Evolutionary conservation across 2,329 filamentous ascomycete genomes (phyloP), one percentile per base, ranked within the genome.

Genomic region (Sporothrix protearum): DNA sequence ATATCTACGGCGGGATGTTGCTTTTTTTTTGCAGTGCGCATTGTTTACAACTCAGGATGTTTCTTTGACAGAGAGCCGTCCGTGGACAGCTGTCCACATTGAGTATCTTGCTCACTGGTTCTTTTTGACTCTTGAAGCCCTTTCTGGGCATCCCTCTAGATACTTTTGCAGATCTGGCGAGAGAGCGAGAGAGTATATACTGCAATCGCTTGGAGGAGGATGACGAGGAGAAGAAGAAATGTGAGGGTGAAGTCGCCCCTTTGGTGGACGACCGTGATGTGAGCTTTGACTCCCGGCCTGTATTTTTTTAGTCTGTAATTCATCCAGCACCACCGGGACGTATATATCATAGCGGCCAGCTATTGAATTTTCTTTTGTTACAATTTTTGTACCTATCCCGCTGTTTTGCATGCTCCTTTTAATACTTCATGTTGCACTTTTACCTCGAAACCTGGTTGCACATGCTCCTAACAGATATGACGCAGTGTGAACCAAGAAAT

Each of bases 291-390:
- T 64, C 66, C 36, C 36, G 36, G 66, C 47, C 47, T 36, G 9
- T 64, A 36, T 69, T 69, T 64, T 69, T 72, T 39, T 72, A 67
- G 30, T 51, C 30, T 72, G 57, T 61, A 67, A 51, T 72, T 42
- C 57, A 51, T 51, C 59, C 4, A 64, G 33, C 61, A 67, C 30
- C 49, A 61, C 30, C 49, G 42, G 36, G 51, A 61, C 36, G 53
- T 70, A 61, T 59, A 72, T 71, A 71, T 55, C 49, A 51, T 55
- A 55, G 6, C 42, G 39, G 64, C 12, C 64, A 36, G 30, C 12
- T 47, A 47, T 47, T 14, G 42, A 5, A n/a, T 28, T 28, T 39
- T 39, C 14, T 14, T 14, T 64, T 64, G 39, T 45, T 19, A 28
- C n/a, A 10, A 61, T 53, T 12, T 22, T 19, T 42, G n/a, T 16